Evolutionary conservation across 352 stramenopile species (phyloP).

Genomic region (Hyaloperonospora brassicae): DNA sequence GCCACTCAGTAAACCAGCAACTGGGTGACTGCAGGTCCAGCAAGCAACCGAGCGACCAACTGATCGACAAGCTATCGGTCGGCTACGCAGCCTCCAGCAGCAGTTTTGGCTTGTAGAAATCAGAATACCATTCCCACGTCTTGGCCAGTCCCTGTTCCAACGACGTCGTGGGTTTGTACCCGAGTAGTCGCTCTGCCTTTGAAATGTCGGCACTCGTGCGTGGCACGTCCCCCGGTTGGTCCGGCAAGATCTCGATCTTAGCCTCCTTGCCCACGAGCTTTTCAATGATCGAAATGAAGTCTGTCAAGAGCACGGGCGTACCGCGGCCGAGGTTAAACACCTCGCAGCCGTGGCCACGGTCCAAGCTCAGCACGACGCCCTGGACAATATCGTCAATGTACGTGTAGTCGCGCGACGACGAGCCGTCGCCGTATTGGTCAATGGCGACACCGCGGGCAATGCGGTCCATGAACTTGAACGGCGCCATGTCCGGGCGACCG

Average conservation of each 20-base stretch:
- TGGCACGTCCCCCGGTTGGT: slow-evolving; percentile 95
- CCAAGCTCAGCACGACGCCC: slow-evolving; percentile 80
- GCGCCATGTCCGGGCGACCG: slow-evolving; percentile 96
- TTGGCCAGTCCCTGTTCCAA: slow-evolving; percentile 90
- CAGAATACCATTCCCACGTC: slow-evolving; percentile 92
- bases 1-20: too few species aligned
- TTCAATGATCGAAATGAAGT: slow-evolving; percentile 95
- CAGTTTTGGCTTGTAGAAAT: slow-evolving; percentile 33
- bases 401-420: slow-evolving; percentile 94
- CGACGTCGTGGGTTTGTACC: slow-evolving; percentile 89
- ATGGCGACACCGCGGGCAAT: slow-evolving; percentile 89
- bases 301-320: slow-evolving; percentile 82
- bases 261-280: slow-evolving; percentile 90
- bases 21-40: too few species aligned
- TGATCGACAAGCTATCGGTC: too few species aligned
- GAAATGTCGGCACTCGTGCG: slow-evolving; percentile 93
- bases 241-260: slow-evolving; percentile 89
- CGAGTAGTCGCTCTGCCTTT: slow-evolving; percentile 92
- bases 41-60: too few species aligned
- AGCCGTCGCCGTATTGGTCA: slow-evolving; percentile 95
- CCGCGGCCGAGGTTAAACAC: slow-evolving; percentile 97
- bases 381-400: slow-evolving; percentile 98
- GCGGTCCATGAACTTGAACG: slow-evolving; percentile 97
- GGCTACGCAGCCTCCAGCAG: too few species aligned
- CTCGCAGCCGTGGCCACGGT: slow-evolving; percentile 80